Conservation (phyloP, 1,139 yeast species). For the Scheffersomyces insectosa region DNA sequence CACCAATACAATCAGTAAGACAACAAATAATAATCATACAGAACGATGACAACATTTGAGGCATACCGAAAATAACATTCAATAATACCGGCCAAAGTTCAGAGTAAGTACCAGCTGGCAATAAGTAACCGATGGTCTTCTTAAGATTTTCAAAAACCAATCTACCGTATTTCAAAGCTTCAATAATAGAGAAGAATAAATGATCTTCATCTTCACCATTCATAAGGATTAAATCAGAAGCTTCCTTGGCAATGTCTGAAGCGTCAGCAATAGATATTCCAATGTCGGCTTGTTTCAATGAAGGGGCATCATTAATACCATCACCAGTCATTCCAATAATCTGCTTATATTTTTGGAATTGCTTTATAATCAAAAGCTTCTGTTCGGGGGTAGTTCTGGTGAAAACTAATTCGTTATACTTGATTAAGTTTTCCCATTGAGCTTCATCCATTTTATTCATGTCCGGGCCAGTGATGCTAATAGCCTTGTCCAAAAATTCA, state of each 20-base stretch:
- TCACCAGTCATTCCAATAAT: conserved; percentile 56
- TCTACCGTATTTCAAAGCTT: conserved; percentile 50
- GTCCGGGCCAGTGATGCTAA: conserved; percentile 43
- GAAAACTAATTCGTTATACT: conserved; percentile 48
- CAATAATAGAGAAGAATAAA: conserved; percentile 45
- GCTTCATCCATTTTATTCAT: conserved; percentile 34
- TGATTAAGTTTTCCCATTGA: conserved; percentile 42
- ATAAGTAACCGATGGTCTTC: conserved; percentile 49
- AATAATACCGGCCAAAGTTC: conserved; percentile 56
- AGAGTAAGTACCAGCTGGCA: conserved; percentile 56
- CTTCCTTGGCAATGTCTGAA: conserved; percentile 60
- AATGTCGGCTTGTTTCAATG: conserved; percentile 51
- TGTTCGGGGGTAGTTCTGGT: conserved; percentile 59
- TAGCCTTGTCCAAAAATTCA: conserved; percentile 19
- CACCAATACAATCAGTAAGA: conserved; percentile 49
- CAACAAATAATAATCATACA: conserved; percentile 53
- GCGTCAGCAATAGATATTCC: conserved; percentile 55
- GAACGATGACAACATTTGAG: conserved; percentile 52
- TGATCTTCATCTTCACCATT: conserved; percentile 23
- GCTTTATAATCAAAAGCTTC: conserved; percentile 48
- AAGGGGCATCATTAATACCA: conserved; percentile 57
- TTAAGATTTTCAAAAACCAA: conserved; percentile 53
- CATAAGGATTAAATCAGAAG: conserved; percentile 51
- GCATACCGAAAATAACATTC: conserved; percentile 51
- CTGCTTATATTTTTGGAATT: conserved; percentile 45